Conservation (phyloP, 257 asterid genomes). For the Solanum medicagineum region DNA sequence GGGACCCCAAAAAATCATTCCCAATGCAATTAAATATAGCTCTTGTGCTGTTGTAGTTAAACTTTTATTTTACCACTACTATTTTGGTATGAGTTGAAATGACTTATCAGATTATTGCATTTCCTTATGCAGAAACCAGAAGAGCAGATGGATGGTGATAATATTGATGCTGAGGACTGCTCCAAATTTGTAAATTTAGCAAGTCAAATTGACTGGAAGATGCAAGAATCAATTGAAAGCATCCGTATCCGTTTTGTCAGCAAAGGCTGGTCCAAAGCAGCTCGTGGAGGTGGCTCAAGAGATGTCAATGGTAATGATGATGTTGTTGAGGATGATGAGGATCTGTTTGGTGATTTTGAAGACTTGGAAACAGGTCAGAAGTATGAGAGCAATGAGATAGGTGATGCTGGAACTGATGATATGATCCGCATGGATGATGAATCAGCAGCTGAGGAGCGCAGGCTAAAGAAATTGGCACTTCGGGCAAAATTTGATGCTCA, state of each 20-base stretch:
- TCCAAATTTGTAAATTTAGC: constrained; percentile 44
- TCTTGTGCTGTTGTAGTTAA: neutral
- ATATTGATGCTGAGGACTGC: constrained; percentile 63
- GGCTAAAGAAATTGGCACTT: constrained; percentile 75
- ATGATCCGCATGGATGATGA: constrained; percentile 23
- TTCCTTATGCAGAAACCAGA: constrained; percentile 37
- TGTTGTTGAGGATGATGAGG: constrained; percentile 30
- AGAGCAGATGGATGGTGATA: constrained; percentile 27
- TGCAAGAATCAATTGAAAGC: constrained; percentile 32
- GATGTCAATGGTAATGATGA: constrained; percentile 22
- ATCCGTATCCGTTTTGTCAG: constrained; percentile 88
- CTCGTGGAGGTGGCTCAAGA: constrained; percentile 41
- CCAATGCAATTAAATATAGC: neutral
- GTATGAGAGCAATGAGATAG: constrained; percentile 28
- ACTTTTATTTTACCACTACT: neutral
- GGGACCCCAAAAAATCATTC: neutral
- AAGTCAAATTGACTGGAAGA: constrained; percentile 43
- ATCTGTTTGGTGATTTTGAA: constrained; percentile 73
- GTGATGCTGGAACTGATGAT: constrained; percentile 9
- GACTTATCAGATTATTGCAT: neutral
- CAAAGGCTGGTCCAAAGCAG: constrained; percentile 80
- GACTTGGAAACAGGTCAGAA: constrained; percentile 92
- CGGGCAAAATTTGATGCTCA: constrained; percentile 88
- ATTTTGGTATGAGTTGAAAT: neutral
- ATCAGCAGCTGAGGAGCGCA: constrained; percentile 53